phyloP scores from a whole-genome alignment of 441 rosid genomes.

The Francoa sonchifolia region DNA sequence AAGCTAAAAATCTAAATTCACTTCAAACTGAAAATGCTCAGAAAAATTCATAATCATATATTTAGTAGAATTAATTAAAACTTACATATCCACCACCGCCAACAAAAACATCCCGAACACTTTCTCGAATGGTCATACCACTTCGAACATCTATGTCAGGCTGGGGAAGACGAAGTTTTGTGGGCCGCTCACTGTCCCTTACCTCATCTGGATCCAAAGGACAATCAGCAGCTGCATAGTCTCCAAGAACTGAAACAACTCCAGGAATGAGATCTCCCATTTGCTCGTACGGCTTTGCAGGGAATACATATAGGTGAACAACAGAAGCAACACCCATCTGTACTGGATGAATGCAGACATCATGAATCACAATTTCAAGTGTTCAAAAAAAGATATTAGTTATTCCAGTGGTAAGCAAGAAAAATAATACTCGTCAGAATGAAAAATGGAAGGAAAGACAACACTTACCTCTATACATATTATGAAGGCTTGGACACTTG shows the following conservation, averaged over 20 bases:
- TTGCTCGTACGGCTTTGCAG: conserved; percentile 80
- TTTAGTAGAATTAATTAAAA: conserved; percentile 7
- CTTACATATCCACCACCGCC: conserved; percentile 95
- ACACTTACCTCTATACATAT: conserved; percentile 88
- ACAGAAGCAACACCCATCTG: conserved; percentile 99
- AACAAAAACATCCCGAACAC: conserved; percentile 84
- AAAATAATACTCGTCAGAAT: too few species aligned
- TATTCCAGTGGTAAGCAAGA: too few species aligned
- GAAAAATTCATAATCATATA: not conserved
- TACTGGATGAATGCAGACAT: conserved; percentile 44
- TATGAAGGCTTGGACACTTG: conserved; percentile 92
- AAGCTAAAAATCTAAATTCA: not conserved
- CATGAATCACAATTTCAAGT: too few species aligned
- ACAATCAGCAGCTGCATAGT: conserved; percentile 87
- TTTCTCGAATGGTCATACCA: conserved; percentile 88
- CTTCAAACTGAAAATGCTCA: not conserved
- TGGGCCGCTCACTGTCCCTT: conserved; percentile 94
- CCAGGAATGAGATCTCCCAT: conserved; percentile 83
- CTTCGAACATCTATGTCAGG: conserved; percentile 60
- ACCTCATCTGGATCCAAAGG: conserved; percentile 96
- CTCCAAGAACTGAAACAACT: conserved; percentile 86
- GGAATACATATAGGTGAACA: conserved; percentile 93
- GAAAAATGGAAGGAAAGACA: conserved; percentile 13
- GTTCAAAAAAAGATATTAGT: too few species aligned
- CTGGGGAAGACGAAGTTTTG: conserved; percentile 87